Evolutionary conservation across 225 moss, liverwort and hornwort genomes (phyloP).

Genomic region (Physcomitrium patens): DNA sequence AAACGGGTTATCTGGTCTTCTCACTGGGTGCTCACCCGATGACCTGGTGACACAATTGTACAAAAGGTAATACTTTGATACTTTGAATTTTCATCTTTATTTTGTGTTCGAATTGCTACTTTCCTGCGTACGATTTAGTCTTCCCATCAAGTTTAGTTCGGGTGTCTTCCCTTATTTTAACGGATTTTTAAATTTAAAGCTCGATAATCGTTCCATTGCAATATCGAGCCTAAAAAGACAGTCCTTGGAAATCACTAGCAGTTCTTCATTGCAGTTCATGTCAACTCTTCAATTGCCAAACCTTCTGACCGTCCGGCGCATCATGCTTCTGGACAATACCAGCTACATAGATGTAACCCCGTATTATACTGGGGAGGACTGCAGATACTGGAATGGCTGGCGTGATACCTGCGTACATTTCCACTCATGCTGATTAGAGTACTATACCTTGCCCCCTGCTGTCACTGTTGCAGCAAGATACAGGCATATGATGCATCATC

Average conservation of each 20-base stretch:
- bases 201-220: slow-evolving; percentile 1
- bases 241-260: neutral
- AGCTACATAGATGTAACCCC: slow-evolving; percentile 60
- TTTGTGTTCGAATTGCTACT: slow-evolving; percentile 6
- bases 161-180: neutral
- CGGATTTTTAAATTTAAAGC: neutral
- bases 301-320: slow-evolving; percentile 30
- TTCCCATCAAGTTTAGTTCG: slow-evolving; percentile 14
- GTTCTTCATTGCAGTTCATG: slow-evolving; percentile 16
- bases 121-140: slow-evolving; percentile 8
- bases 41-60: slow-evolving; percentile 84
- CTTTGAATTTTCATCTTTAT: neutral
- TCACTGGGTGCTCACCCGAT: slow-evolving; percentile 91
- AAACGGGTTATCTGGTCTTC: slow-evolving; percentile 81
- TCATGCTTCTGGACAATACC: slow-evolving; percentile 40
- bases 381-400: slow-evolving; percentile 99
- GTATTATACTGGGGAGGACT: slow-evolving; percentile 90
- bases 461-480: slow-evolving; percentile 99
- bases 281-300: slow-evolving; percentile 28
- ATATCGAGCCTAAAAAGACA: neutral
- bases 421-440: slow-evolving; percentile 82
- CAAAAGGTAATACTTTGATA: slow-evolving; percentile 68
- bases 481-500: slow-evolving; percentile 95
- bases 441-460: slow-evolving; percentile 79
- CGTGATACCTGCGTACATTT: slow-evolving; percentile 73